Evolutionary conservation across 768 basidiomycete species (phyloP), one percentile per base, ranked within the genome.

Genomic region (Rhodotorula toruloides): DNA sequence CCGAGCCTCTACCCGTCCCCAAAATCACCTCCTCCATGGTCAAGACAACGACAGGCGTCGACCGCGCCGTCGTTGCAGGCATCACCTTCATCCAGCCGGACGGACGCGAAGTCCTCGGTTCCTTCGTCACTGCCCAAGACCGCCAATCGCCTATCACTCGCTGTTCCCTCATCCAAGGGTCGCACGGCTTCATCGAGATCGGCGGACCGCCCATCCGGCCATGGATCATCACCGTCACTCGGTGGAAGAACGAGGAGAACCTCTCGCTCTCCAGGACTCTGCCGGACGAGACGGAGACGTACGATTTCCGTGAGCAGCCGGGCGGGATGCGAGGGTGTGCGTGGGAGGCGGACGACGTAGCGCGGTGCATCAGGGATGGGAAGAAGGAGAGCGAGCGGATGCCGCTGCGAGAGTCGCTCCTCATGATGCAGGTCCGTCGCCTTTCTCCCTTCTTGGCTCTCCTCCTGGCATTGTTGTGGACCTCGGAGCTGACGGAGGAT

Each of bases 261-360:
- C 61, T 21, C n/a, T n/a, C n/a, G n/a, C n/a, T n/a, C n/a, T n/a
- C n/a, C n/a, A 40, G 5, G 57, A 58, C 9, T 32, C n/a, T 17
- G 8, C 22, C 25, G 54, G 29, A 34, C 25, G 67, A 68, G 21
- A 73, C 17, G 12, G 66, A 64, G 58, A 54, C 31, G 12, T 65
- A 58, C 53, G 36, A 25, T 9, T 74, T 65, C 31, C 57, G 37
- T 29, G 39, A 47, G 34, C 47, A 61, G 0, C 64, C 69, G 19
- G 65, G 59, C 17, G 44, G 39, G 10, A 66, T 68, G 44, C 55
- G 53, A 53, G 71, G 73, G 22, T 67, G 72, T 22, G 67, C 61
- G 1, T 72, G 68, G 71, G 73, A 74, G 54, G 73, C 73, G 2
- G 73, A 74, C 42, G 73, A 64, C 34, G 71, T 72, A 16, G 73